Evolutionary conservation across 169 alveolate genomes (phyloP).

Genomic region (Perkinsus chesapeaki): DNA sequence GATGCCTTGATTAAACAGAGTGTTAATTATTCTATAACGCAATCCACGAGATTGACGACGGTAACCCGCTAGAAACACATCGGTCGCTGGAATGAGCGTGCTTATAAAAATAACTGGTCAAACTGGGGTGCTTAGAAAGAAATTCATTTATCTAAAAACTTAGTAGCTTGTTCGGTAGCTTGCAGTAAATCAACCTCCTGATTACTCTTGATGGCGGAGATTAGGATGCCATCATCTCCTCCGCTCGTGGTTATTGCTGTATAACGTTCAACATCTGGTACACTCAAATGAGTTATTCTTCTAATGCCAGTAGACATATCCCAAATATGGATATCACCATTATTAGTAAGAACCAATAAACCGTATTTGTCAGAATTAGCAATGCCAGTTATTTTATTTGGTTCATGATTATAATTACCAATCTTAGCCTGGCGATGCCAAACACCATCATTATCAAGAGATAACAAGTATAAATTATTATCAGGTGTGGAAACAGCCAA

Average conservation of each 20-base stretch:
- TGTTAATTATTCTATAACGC: no score
- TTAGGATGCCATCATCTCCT: background rate
- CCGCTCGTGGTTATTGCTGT: background rate
- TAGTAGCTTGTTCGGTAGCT: background rate
- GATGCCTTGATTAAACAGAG: no score
- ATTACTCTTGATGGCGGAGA: background rate
- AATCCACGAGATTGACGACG: background rate
- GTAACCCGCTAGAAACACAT: background rate
- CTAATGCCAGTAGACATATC: background rate
- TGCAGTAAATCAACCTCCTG: background rate
- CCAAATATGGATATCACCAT: background rate
- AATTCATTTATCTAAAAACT: background rate
- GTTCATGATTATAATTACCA: background rate
- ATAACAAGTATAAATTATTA: background rate
- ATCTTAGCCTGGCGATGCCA: background rate
- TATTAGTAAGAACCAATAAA: background rate
- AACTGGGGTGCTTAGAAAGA: background rate
- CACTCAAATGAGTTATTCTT: background rate
- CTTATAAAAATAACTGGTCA: background rate
- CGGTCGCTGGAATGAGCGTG: background rate
- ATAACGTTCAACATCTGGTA: background rate
- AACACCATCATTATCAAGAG: background rate
- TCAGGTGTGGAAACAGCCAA: background rate
- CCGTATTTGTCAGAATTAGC: background rate
- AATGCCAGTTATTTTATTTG: background rate